These are phyloP conservation scores for Yamadazyma triangularis DNA, from an alignment of 1,139 yeast genomes.

Conservation along the genomic window DNA sequence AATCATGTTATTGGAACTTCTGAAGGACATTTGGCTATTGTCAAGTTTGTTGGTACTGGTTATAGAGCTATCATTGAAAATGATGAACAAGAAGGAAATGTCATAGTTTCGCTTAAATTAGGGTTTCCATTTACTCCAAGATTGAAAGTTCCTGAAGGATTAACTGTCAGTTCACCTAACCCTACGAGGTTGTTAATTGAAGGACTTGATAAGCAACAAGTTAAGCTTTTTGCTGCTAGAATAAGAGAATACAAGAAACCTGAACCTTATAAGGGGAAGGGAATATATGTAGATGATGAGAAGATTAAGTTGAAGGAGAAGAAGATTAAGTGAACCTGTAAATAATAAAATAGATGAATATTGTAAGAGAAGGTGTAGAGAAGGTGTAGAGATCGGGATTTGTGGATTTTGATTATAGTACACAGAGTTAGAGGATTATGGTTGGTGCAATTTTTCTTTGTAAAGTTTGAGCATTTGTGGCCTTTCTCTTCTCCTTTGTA, in stretches of 20 bases:
- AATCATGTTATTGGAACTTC: constrained; percentile 83
- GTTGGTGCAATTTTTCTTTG: no score
- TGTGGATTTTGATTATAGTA: no score
- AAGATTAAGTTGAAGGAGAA: constrained; percentile 86
- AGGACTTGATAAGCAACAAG: constrained; percentile 85
- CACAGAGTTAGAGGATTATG: no score
- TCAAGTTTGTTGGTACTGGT: constrained; percentile 95
- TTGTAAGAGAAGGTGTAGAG: no score
- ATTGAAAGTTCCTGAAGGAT: constrained; percentile 72
- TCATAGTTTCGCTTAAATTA: constrained; percentile 68
- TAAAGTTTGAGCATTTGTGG: no score
- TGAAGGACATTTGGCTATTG: constrained; percentile 86
- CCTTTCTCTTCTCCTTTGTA: no score
- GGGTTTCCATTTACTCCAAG: constrained; percentile 70
- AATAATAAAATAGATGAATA: no score
- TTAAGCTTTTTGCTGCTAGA: constrained; percentile 82
- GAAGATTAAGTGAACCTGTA: constrained; percentile 66
- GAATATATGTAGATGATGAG: constrained; percentile 88
- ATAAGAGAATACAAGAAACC: constrained; percentile 89
- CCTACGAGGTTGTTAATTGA: constrained; percentile 87
- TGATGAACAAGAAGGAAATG: constrained; percentile 43
- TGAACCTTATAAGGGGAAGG: constrained; percentile 98
- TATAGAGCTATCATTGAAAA: constrained; percentile 77
- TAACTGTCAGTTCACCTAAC: constrained; percentile 71
- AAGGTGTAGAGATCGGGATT: no score